Base-by-base conservation (phyloP, 2,329 filamentous ascomycete species). In the Fusarium coffeatum region DNA sequence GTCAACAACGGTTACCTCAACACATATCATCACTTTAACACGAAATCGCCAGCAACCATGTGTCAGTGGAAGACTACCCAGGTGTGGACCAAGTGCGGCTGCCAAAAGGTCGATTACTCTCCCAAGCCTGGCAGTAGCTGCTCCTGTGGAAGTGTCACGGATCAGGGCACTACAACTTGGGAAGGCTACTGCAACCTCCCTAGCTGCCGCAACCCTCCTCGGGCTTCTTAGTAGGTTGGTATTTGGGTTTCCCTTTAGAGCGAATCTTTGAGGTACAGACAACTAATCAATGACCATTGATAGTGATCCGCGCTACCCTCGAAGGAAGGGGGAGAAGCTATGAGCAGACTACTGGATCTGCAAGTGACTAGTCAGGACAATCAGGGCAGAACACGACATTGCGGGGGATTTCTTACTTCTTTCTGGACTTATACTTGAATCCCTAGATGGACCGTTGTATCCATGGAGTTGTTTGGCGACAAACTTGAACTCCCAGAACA, bases 11-110 rank as follows among this genome's bases (percentile, higher is more conserved):
- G 15, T 43, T 46, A 32, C 45, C 16, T 41, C 46, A 32, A 13
- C 30, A 4, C 18, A 20, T 22, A 22, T 37, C 22, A 8, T 7
- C 23, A 25, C 23, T 25, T 25, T 25, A 25, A 25, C 23, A 25
- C 23, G 6, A 25, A 60, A 55, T 15, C 8, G 42, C 41, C 25
- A 40, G 28, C 43, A 70, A 79, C 18, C 60, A 80, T 80, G 79
- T 80, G 79, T 67, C 55, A 74, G 68, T 80, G 78, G 78, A 69
- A 72, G 30, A 75, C 74, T 22, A 76, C 74, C 42, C 71, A 80
- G 62, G 50, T 57, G 65, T 80, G 76, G 77, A 74, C 74, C 43
- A 47, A 51, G 49, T 80, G 79, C 63, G 78, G 78, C 53, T 80
- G 79, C 74, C 69, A 66, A 30, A 55, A 62, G n/a, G 30, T 67